Evolutionary conservation across 129 eudicot species (phyloP).

Genomic region (Saussurea involucrata): DNA sequence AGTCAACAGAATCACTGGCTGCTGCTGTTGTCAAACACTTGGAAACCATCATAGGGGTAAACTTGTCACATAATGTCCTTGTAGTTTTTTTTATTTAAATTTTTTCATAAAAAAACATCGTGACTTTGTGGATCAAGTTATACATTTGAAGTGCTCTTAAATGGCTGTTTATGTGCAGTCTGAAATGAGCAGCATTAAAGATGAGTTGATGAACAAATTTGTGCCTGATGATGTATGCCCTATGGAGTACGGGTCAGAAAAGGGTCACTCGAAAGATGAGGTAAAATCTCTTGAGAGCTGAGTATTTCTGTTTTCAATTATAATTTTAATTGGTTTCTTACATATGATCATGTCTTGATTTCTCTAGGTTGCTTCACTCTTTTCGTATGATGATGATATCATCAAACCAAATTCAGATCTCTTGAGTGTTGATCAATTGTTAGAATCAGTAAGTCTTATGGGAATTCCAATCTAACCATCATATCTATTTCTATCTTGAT

Average conservation of each 20-base stretch:
- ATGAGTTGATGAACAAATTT: constrained; percentile 56
- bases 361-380: constrained; percentile 45
- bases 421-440: constrained; percentile 56
- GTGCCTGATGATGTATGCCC: constrained; percentile 80
- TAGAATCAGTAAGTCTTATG: constrained; percentile 56
- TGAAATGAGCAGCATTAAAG: constrained; percentile 39
- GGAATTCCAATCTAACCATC: not conserved
- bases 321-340: not conserved
- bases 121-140: not conserved
- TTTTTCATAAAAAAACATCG: not conserved
- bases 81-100: not conserved
- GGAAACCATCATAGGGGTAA: constrained; percentile 48
- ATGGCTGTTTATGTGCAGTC: constrained; percentile 33
- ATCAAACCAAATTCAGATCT: constrained; percentile 45
- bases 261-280: constrained; percentile 35
- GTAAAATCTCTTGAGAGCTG: constrained; percentile 19
- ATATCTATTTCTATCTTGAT: not conserved
- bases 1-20: constrained; percentile 59
- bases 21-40: constrained; percentile 45
- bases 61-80: constrained; percentile 1
- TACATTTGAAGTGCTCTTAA: not conserved
- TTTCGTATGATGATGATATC: constrained; percentile 40
- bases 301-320: not conserved
- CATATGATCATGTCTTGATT: not conserved
- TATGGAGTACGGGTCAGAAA: constrained; percentile 34